These are phyloP conservation scores for Termitomyces sp. DNA, from an alignment of 768 basidiomycete species.

Conservation along the genomic window DNA sequence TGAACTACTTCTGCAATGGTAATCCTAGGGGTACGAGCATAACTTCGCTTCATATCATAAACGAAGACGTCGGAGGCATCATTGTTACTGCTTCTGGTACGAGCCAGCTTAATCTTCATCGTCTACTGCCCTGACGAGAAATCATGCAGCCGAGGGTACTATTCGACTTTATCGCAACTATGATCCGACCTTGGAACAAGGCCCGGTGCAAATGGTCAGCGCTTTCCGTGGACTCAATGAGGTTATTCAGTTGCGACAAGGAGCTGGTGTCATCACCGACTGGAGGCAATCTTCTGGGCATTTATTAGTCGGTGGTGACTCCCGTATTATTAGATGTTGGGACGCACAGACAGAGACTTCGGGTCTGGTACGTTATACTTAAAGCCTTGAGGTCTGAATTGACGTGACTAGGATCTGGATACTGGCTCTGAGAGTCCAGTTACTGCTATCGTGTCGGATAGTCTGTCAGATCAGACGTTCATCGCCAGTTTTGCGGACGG, in stretches of 20 bases:
- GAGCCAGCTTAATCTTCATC: slow-evolving; percentile 17
- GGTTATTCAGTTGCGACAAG: slow-evolving; percentile 64
- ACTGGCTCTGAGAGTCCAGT: slow-evolving; percentile 89
- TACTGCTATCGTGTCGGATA: slow-evolving; percentile 78
- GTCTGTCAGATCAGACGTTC: slow-evolving; percentile 72
- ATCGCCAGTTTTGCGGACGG: slow-evolving; percentile 93
- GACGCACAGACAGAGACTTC: slow-evolving; percentile 88
- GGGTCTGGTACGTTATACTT: slow-evolving; percentile 47
- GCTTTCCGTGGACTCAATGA: slow-evolving; percentile 88
- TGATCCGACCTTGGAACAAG: slow-evolving; percentile 64
- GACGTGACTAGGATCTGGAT: slow-evolving; percentile 62
- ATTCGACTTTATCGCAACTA: slow-evolving; percentile 92
- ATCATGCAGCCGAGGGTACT: slow-evolving; percentile 73
- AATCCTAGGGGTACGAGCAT: slow-evolving; percentile 79
- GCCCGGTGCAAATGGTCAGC: slow-evolving; percentile 86
- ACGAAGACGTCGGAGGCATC: slow-evolving; percentile 91
- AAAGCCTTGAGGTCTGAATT: background rate
- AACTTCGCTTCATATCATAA: slow-evolving; percentile 87
- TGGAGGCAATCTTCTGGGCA: slow-evolving; percentile 91
- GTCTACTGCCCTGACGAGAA: background rate
- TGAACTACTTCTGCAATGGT: slow-evolving; percentile 86
- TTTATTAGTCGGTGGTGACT: slow-evolving; percentile 88
- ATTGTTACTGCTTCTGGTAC: slow-evolving; percentile 82
- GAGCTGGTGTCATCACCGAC: slow-evolving; percentile 81
- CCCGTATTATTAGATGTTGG: slow-evolving; percentile 86